Evolutionary conservation across 805 yeast species (phyloP).

Genomic region (Candida multigemmis): DNA sequence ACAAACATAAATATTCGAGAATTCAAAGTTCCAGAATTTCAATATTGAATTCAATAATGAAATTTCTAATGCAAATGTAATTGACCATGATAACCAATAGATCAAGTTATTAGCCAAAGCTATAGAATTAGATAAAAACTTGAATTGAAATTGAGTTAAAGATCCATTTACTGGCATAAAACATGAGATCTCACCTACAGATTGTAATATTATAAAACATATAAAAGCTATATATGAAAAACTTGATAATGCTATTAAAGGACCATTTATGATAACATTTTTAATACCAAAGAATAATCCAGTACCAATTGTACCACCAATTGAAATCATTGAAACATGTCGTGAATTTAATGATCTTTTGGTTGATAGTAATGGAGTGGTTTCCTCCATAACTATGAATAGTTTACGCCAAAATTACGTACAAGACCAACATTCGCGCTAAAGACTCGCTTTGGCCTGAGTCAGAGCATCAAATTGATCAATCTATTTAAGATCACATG

Average conservation of each 20-base stretch:
- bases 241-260: conserved; percentile 9
- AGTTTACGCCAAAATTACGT: no score
- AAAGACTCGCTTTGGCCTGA: no score
- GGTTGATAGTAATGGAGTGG: no score
- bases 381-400: no score
- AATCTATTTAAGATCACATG: no score
- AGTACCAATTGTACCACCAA: conserved; percentile 15
- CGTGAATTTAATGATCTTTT: conserved; percentile 4
- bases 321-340: conserved; percentile 10
- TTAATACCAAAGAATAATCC: conserved; percentile 12
- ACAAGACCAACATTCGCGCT: no score
- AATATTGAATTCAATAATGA: conserved; percentile 8
- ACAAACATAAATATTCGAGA: no score
- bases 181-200: conserved; percentile 11
- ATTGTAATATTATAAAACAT: conserved; percentile 11
- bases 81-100: conserved; percentile 16
- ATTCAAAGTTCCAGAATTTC: conserved; percentile 7
- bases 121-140: conserved; percentile 8
- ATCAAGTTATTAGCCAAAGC: conserved; percentile 11
- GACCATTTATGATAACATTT: conserved; percentile 7
- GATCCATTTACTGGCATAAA: conserved; percentile 10
- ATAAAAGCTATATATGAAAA: conserved; percentile 10
- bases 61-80: conserved; percentile 14
- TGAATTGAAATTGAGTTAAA: conserved; percentile 10
- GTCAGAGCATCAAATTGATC: no score